Percentiles rank a stretch among this genome's conserved stretches.
phyloP scores from a whole-genome alignment of 441 rosid genomes.

The Breynia disticha region DNA sequence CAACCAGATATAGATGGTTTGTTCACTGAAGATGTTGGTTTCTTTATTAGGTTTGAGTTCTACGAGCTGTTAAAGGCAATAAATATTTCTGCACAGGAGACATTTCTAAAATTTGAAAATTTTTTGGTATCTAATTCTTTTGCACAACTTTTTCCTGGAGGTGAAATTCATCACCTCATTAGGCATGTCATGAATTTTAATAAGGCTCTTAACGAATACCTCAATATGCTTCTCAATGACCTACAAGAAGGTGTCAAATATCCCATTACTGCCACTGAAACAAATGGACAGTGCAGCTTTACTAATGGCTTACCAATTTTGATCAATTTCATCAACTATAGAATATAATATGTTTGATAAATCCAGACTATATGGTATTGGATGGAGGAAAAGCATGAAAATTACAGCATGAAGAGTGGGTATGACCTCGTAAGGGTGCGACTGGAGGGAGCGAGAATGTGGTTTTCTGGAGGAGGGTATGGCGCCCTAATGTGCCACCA shows the following conservation, averaged over 20 bases:
- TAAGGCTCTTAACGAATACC: slow-evolving; percentile 46
- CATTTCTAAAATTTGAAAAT: slow-evolving; percentile 38
- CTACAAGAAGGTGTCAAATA: slow-evolving; percentile 17
- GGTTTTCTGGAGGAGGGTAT: too few species aligned
- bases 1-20: slow-evolving; percentile 40
- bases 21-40: slow-evolving; percentile 40
- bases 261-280: slow-evolving; percentile 20
- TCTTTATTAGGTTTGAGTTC: slow-evolving; percentile 45
- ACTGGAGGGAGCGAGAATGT: too few species aligned
- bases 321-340: slow-evolving; percentile 35
- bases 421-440: too few species aligned
- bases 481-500: too few species aligned
- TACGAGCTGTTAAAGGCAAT: slow-evolving; percentile 37
- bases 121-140: slow-evolving; percentile 45
- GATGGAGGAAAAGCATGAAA: too few species aligned
- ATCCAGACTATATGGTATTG: slow-evolving; percentile 48
- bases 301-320: slow-evolving; percentile 45
- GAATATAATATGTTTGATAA: slow-evolving; percentile 44
- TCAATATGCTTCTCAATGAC: slow-evolving; percentile 48
- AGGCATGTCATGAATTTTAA: slow-evolving; percentile 76
- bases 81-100: slow-evolving; percentile 30
- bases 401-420: too few species aligned
- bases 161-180: slow-evolving; percentile 57
- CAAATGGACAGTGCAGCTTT: slow-evolving; percentile 23
- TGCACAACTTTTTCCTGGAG: slow-evolving; percentile 39